Base-by-base conservation (phyloP, 352 stramenopile species). In the Pythium brachiatum region DNA sequence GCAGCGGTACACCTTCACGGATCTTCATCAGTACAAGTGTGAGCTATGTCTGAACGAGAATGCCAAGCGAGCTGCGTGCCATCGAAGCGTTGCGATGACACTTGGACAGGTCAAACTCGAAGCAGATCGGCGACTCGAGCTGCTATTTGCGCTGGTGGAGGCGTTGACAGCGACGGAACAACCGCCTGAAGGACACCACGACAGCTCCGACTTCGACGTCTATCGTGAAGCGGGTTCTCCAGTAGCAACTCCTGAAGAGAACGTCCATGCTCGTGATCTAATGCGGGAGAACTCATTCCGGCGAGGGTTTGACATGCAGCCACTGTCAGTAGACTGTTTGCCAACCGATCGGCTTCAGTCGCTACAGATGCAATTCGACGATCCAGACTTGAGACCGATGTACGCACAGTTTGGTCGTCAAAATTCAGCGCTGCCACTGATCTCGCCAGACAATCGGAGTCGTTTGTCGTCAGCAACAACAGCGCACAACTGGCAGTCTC, bases 51-150 rank as follows among this genome's bases (percentile, higher is more conserved):
- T 70, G n/a, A 76, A 92, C 39, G 86, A 92, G 41, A 83, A 74
- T 36, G 60, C 71, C 3, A 85, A 82, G 41, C 70, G 71, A 31
- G 70, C 78, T 23, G 66, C 80, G 6, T 88, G 74, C 18, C 82
- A 94, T 70, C 83, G 86, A 16, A 82, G 76, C 11, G 56, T 94
- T 12, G 69, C 66, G 18, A 74, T 92, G 51, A 81, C 68, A 0
- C 83, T 94, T 46, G 87, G 86, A 7, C 85, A 94, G 72, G 79
- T 96, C 16, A 96, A 96, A 47, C 60, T 96, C 9, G 87, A 96
- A 58, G 87, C 87, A 8, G 87, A 96, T 64, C 77, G 87, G 47
- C 70, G 87, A 15, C 69, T 96, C 26, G 81, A 91, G 62, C 61
- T 96, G 23, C 69, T 96, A 25, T 96, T 92, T 46, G 86, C 87